Base-by-base conservation (phyloP, 75 land plant species). In the Pinus taeda region DNA sequence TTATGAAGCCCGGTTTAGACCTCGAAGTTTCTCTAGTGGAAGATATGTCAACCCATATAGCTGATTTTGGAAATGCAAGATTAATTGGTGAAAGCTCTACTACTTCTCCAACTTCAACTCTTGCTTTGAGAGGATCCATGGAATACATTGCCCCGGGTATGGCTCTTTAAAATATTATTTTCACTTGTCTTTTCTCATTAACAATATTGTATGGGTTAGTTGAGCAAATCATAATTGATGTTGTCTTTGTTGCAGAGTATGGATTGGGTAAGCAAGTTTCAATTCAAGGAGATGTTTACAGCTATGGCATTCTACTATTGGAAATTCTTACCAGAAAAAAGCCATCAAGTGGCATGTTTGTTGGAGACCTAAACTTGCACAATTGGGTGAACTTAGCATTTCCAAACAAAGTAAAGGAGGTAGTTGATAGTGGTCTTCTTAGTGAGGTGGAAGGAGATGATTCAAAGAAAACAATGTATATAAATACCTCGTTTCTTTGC, bases 71-170 rank as follows among this genome's bases (percentile, higher is more conserved):
- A 0, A 85, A 90, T 72, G 80, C 98, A 30, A 86, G 81, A 70
- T 55, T 92, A 65, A 76, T 85, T 22, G 87, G 71, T 57, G 73
- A 57, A 13, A 80, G 75, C 12, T 85, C 78, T 49, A 85, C 81
- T 42, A 30, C 20, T 20, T 65, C 4, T 39, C 21, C 24, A 6
- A 21, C 81, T 13, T 78, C 83, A 1, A 80, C 85, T 36, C 88
- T 88, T n/a, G 60, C 88, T 49, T 36, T 92, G 49, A 80, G 81
- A 29, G 91, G 91, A 3, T 88, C 95, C 4, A 53, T 92, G 60
- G 98, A 95, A 3, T 95, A 95, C 61, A 95, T 95, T 71, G 91
- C 98, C 76, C 98, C 93, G 15, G 95, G 98, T 95, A 87, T n/a
- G 83, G n/a, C 17, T 9, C 12, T 30, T 21, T 55, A 21, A 18